phyloP scores from a whole-genome alignment of 495 filamentous ascomycete genomes.

The Amphirosellinia nigrospora region DNA sequence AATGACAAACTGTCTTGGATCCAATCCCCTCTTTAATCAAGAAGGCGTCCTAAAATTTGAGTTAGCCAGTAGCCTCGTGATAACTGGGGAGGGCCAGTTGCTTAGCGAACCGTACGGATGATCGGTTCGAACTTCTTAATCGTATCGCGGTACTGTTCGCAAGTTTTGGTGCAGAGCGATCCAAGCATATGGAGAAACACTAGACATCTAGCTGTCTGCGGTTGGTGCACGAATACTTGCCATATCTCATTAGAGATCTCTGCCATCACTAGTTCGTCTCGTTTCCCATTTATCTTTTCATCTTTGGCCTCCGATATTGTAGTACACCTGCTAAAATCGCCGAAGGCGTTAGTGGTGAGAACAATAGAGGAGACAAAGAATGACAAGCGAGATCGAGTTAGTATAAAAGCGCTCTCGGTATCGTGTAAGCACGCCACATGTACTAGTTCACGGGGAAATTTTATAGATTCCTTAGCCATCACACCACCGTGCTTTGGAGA shows the following conservation, averaged over 20 bases:
- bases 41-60: not conserved
- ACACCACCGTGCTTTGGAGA: not conserved
- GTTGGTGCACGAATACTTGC: conserved; percentile 30
- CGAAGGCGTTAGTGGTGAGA: conserved; percentile 28
- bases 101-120: not conserved
- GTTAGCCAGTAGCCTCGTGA: not conserved
- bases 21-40: not conserved
- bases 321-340: conserved; percentile 29
- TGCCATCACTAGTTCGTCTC: not conserved
- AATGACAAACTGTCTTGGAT: not conserved
- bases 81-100: not conserved
- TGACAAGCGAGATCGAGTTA: not conserved
- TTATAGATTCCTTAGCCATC: not conserved
- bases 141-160: conserved; percentile 1
- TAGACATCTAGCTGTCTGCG: conserved; percentile 30
- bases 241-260: conserved; percentile 22
- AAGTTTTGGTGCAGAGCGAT: conserved; percentile 17
- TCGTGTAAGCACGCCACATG: not conserved
- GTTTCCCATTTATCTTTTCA: not conserved
- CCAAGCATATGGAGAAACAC: conserved; percentile 28
- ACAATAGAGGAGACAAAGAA: conserved; percentile 27
- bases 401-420: not conserved
- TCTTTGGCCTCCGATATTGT: conserved; percentile 21
- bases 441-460: not conserved
- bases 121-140: not conserved